Evolutionary conservation across 257 asterid species (phyloP), one percentile per base, ranked within the genome.

Genomic region (Schizonepeta tenuifolia): DNA sequence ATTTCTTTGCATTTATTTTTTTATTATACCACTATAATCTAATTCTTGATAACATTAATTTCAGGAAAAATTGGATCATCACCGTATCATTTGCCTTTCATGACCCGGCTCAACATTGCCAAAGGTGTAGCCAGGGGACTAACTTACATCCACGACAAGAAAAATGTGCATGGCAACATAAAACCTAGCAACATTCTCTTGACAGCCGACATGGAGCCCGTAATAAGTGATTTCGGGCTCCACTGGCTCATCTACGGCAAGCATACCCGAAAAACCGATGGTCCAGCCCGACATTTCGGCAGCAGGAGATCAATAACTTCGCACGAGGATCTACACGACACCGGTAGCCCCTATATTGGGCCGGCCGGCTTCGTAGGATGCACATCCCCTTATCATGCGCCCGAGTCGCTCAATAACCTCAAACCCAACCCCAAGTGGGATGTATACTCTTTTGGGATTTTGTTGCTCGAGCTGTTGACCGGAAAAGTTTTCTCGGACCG

Each of bases 111-210:
- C 63, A 88, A 82, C 82, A 81, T 94, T 61, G 98, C 92, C 4
- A 86, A 67, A 77, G 99, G 98, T n/a, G 86, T 94, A 7, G 97
- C 99, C 1, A 76, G 84, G 72, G 99, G 98, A 15, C 82, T 94
- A 78, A 74, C 84, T 2, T 91, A 84, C 89, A 81, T 94, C 79
- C 99, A 94, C 56, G 95, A 85, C 21, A 94, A 94, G 92, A 94
- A 85, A 76, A 82, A 84, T 14, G 99, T 94, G 46, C 99, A 94
- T 77, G 98, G 99, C 64, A 91, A 88, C 82, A 87, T 94, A 38
- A 94, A 94, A 73, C 99, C 99, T 13, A 88, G 91, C 84, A 94
- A 94, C 84, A 82, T 94, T 72, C 98, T 94, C 50, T 75, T 94
- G 63, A 86, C 91, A 7, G 75, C 41, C 10, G 98, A 94, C 10